Evolutionary conservation across 208 protist species (phyloP), one percentile per base, ranked within the genome.

Genomic region (Trypanosoma platydactyli): DNA sequence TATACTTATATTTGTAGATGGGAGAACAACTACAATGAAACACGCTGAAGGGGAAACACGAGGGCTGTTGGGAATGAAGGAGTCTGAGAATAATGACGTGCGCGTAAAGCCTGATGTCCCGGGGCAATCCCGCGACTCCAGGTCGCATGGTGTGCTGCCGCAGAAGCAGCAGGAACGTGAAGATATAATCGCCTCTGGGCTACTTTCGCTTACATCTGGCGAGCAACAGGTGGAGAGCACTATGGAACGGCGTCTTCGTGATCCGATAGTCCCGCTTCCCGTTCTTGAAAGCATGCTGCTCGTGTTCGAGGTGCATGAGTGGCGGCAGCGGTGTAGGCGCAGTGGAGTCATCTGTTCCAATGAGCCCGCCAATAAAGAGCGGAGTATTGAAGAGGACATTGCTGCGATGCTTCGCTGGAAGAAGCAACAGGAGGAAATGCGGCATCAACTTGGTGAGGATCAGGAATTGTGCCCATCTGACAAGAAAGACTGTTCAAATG

Each of bases 281-380:
- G n/a, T 67, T 24, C 44, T 73, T 27, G 60, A 64, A 27, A 29
- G 42, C 25, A 73, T 73, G 60, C 68, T 33, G 27, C 33, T 73
- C 9, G 52, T 60, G 13, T 73, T 73, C 66, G 53, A 62, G 6
- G n/a, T 67, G 4, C 51, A 67, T 30, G 69, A 68, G 25, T 64
- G 48, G 44, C 55, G 62, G 3, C 22, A 52, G 18, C 42, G 59
- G 46, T 20, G 29, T 3, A 42, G 45, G 33, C 42, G 16, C 12
- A 18, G 58, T n/a, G 18, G 9, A 25, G 42, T 53, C 24, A 25
- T 24, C 27, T 38, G 42, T 18, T 27, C 53, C 9, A 9, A 62
- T 33, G 51, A 57, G n/a, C 1, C 51, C 25, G 60, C 41, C 29
- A 46, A 20, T 20, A 1, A 46, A 15, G 52, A 49, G 20, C 42